Evolutionary conservation across 129 eudicot species (phyloP), one percentile per base, ranked within the genome.

Genomic region (Pulicaria dysenterica): DNA sequence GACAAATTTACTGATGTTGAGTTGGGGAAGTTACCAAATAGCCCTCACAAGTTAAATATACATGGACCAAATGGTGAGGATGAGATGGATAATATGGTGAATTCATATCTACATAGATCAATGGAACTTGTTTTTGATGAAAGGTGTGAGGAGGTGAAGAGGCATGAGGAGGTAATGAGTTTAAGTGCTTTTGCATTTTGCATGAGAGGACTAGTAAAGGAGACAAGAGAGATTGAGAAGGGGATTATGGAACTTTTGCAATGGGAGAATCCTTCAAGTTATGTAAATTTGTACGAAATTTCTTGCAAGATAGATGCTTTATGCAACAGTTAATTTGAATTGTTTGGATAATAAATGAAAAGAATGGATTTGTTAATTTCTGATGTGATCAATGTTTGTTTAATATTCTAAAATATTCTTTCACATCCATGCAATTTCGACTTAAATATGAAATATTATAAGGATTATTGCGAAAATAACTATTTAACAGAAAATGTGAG

Each of bases 221-320:
- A 88, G 56, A 79, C 81, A 3, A 81, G 59, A 70, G 97, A 91
- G 80, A 79, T 91, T 57, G 97, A 88, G 81, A 88, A 91, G 60
- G 88, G 73, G 34, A 57, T 91, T 5, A 74, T 67, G 67, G 96
- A 91, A 70, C 72, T 88, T 81, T 45, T 88, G 59, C 92, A 86
- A 72, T 85, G 90, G 90, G 97, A 88, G 80, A 91, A 86, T 76
- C 95, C 95, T 47, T 58, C 86, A 50, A 77, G 78, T 51, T 84
- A 72, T 78, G 89, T 87, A 50, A 82, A 87, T 82, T 79, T 90
- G 80, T 69, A 81, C 72, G 89, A 85, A 38, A 83, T 90, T 63
- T 71, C 67, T 39, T 79, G 86, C 73, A 90, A 90, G 64, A 77
- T 87, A 42, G 67, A 78, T 66, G 85, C 86, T 55, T 72, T 84